Base-by-base conservation (phyloP, 192 early-diverging fungal genomes). In the Podila epigama region DNA sequence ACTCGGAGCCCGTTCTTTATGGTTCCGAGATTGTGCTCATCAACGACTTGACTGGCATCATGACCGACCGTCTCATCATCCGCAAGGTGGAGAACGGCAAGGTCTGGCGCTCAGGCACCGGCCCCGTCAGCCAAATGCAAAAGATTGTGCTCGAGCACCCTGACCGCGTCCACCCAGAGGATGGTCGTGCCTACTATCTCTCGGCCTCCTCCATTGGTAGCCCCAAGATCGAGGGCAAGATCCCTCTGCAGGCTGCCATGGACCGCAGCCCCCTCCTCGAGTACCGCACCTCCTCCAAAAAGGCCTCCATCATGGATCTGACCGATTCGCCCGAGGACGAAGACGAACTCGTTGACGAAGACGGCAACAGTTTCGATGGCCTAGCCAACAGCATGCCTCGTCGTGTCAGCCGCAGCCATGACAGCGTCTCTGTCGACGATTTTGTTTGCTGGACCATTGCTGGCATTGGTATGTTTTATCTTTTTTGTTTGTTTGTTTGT, bases 401-500 rank as follows among this genome's bases (percentile, higher is more conserved):
- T 3, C 68, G 77, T 9, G 41, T 61, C 27, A 32, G 34, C 57
- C 62, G 58, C 51, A 58, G 13, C 36, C 77, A 67, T 34, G 70
- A 72, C 51, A 44, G 66, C 35, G 60, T 77, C 34, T 51, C 73
- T 2, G 73, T 77, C 18, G 91, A 92, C 70, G 92, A 94, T 64
- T 90, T 89, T 71, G 83, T 94, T 35, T 94, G 92, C 84, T 94
- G 92, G 92, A 94, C 92, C 4, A 92, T 94, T 63, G 92, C 92
- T 44, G 90, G 90, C 35, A 91, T 94, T 75, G 83, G 89, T 56
- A 86, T 67, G 53, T 89, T 87, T 66, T 73, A 71, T 7, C 70
- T 81, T 52, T 77, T 62, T 8, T 13, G 25, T 36, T 63, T 39
- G 16, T 51, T 33, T 63, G 29, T 35, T 40, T 31, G 13, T 9